These are phyloP conservation scores for Ceratocystis smalleyi DNA, from an alignment of 2,329 filamentous ascomycete species.

Conservation along the genomic window DNA sequence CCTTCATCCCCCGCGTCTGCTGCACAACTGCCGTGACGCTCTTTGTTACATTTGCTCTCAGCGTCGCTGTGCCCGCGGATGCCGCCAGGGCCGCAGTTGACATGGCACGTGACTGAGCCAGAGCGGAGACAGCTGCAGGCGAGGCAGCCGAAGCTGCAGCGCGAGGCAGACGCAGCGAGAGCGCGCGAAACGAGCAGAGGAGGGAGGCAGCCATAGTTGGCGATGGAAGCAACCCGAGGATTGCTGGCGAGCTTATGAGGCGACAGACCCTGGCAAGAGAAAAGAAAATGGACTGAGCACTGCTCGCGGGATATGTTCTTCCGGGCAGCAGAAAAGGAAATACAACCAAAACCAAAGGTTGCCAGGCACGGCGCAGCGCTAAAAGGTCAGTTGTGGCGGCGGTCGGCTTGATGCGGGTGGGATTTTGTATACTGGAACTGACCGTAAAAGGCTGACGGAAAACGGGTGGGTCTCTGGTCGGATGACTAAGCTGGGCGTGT, in stretches of 20 bases:
- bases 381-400: background rate
- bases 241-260: too few species aligned
- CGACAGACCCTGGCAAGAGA: background rate
- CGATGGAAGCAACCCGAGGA: background rate
- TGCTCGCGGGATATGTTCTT: background rate
- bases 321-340: background rate
- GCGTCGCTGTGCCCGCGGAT: background rate
- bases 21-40: slow-evolving; percentile 20
- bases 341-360: background rate
- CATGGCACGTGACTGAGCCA: background rate
- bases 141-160: background rate
- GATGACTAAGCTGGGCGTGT: background rate
- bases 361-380: background rate
- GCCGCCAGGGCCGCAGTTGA: slow-evolving; percentile 1
- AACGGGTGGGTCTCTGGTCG: background rate
- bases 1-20: slow-evolving; percentile 78
- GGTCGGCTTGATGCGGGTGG: background rate
- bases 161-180: slow-evolving; percentile 18
- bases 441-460: slow-evolving; percentile 9
- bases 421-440: background rate
- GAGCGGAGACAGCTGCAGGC: background rate
- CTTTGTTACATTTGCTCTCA: slow-evolving; percentile 5
- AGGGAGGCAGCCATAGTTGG: slow-evolving; percentile 17
- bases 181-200: slow-evolving; percentile 19
- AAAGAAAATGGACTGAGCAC: background rate